Conservation (phyloP, 2,329 filamentous ascomycete species). For the Phyllosticta ampelicida region DNA sequence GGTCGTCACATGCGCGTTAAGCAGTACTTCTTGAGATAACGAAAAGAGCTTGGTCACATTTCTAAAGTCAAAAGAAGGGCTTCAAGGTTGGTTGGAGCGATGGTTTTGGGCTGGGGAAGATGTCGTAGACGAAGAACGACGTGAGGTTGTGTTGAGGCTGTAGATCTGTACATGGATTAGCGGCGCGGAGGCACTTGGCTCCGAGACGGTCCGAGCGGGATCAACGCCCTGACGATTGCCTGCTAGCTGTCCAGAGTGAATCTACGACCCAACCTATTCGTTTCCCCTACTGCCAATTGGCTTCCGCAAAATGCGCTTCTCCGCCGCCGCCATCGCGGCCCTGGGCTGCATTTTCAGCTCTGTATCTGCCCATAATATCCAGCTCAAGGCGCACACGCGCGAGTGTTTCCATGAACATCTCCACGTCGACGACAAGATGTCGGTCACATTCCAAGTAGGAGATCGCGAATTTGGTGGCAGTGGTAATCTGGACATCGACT, state of each 20-base stretch:
- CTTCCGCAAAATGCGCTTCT: slow-evolving; percentile 18
- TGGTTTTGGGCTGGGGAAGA: background rate
- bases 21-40: too few relatives aligned
- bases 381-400: slow-evolving; percentile 80
- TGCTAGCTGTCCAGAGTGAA: background rate
- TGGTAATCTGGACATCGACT: slow-evolving; percentile 92
- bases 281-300: background rate
- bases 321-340: slow-evolving; percentile 26
- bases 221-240: background rate
- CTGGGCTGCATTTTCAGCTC: slow-evolving; percentile 52
- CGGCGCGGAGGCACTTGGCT: background rate
- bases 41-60: too few relatives aligned
- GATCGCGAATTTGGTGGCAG: slow-evolving; percentile 92
- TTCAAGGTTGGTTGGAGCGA: background rate
- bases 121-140: background rate
- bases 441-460: slow-evolving; percentile 94
- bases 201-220: slow-evolving; percentile 9
- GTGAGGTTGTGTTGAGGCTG: background rate
- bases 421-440: slow-evolving; percentile 95
- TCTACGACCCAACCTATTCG: background rate
- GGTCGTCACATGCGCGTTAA: too few relatives aligned
- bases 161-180: slow-evolving; percentile 1
- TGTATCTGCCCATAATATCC: slow-evolving; percentile 82
- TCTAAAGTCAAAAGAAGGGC: background rate
- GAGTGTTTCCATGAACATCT: slow-evolving; percentile 97